Evolutionary conservation across 164 flowering plant genomes (phyloP), one percentile per base, ranked within the genome.

Genomic region (Paratinospora sagittata): DNA sequence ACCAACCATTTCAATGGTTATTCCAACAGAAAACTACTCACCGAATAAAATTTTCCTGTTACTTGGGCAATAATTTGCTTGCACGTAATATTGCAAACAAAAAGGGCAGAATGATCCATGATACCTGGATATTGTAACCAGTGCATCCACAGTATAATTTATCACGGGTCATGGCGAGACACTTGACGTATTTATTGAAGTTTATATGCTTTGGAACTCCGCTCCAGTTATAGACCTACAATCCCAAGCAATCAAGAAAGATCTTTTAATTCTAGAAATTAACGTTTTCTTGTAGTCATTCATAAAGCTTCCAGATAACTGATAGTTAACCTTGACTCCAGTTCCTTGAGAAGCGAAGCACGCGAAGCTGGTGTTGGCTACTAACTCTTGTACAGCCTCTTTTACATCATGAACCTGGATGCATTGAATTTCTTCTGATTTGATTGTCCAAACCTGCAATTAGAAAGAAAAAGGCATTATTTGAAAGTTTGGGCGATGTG

Each of bases 291-390:
- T 34, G 12, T 11, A 17, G 6, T 74, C 27, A 26, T 11, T 67
- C 21, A 26, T 8, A 19, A 14, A 65, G 17, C 23, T 26, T 70
- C n/a, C 7, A 37, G 26, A 34, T 62, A 21, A 47, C 17, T 19
- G n/a, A 63, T 19, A 8, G 4, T 70, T 76, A 58, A 80, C 96
- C 84, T 86, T 90, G 27, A 85, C 81, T 65, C 96, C 92, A 41
- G 87, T 73, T 81, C 81, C 93, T 82, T 82, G 90, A 76, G 93
- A 83, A 68, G 84, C 70, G 78, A 81, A 90, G 78, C 86, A 87
- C 26, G 86, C 89, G 0, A 75, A 33, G 37, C 76, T 79, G 5
- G 67, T 61, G 66, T 85, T 79, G 58, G 86, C 90, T 71, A 79
- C 69, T 69, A 88, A 72, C 62, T 71, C 78, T 13, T 75, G 63